Conservation (phyloP, 202 grass and related monocot species). For the Carex sylvatica region DNA sequence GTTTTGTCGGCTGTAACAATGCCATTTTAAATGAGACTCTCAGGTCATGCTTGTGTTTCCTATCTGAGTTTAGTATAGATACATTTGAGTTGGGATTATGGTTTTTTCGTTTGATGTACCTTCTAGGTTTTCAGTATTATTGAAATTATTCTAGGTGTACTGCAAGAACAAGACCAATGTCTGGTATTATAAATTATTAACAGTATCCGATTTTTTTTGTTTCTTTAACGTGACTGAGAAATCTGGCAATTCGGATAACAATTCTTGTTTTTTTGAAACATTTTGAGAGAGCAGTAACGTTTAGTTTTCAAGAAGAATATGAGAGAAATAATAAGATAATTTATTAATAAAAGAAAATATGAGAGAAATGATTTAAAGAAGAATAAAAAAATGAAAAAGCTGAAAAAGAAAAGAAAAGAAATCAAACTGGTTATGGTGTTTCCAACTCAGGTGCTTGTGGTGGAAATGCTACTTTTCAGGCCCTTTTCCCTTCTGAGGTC, state of each 20-base stretch:
- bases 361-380: neutral
- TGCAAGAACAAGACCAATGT: neutral
- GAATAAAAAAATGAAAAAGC: neutral
- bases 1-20: constrained; percentile 49
- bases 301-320: neutral
- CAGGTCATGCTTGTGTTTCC: neutral
- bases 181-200: constrained; percentile 1
- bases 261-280: neutral
- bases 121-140: neutral
- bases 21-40: neutral
- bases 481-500: neutral
- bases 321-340: neutral
- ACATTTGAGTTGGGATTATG: neutral
- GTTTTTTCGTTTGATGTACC: neutral
- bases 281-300: neutral
- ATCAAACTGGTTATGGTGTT: neutral
- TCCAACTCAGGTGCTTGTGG: neutral
- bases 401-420: neutral
- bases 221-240: neutral
- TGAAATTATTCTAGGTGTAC: constrained; percentile 7
- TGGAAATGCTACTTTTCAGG: neutral
- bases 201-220: neutral
- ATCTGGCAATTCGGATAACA: neutral
- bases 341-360: neutral
- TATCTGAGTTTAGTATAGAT: neutral